phyloP scores from a whole-genome alignment of 805 yeast genomes.

The Brettanomyces bruxellensis region DNA sequence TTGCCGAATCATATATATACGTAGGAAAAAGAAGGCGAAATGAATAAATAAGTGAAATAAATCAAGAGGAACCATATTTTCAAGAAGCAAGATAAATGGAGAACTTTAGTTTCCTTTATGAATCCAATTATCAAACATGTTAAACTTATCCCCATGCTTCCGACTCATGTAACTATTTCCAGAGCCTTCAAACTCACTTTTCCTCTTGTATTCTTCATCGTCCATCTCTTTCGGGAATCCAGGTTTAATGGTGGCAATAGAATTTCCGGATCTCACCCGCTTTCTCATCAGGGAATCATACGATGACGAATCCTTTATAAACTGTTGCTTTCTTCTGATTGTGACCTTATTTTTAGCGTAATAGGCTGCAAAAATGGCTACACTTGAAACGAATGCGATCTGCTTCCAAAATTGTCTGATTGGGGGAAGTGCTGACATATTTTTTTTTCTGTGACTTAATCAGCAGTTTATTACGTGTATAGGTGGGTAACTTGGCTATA shows the following conservation, averaged over 20 bases:
- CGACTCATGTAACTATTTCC: conserved; percentile 49
- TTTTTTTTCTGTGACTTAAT: too few relatives aligned
- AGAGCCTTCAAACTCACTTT: conserved; percentile 60
- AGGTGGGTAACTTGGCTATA: too few relatives aligned
- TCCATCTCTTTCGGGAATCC: conserved; percentile 26
- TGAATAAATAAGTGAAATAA: too few relatives aligned
- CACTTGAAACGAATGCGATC: conserved; percentile 16
- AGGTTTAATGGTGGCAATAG: conserved; percentile 22
- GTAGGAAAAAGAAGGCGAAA: too few relatives aligned
- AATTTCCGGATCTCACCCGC: conserved; percentile 10
- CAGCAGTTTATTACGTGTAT: too few relatives aligned
- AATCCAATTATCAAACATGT: background rate
- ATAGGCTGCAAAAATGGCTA: conserved; percentile 26
- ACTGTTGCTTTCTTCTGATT: conserved; percentile 25
- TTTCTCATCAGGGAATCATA: conserved; percentile 22
- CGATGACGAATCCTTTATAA: conserved; percentile 25
- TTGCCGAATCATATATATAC: too few relatives aligned
- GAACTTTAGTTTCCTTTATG: background rate
- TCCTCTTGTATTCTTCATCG: conserved; percentile 35
- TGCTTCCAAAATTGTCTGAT: conserved; percentile 25
- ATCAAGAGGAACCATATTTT: too few relatives aligned
- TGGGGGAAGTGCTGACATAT: conserved; percentile 16
- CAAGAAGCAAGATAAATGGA: too few relatives aligned
- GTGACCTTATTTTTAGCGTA: conserved; percentile 27
- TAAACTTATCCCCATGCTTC: conserved; percentile 28